A percentile compares a stretch with the other conserved stretches of the same genome.
Evolutionary conservation across 1,139 yeast genomes (phyloP).

Genomic region (Wickerhamiella infanticola): DNA sequence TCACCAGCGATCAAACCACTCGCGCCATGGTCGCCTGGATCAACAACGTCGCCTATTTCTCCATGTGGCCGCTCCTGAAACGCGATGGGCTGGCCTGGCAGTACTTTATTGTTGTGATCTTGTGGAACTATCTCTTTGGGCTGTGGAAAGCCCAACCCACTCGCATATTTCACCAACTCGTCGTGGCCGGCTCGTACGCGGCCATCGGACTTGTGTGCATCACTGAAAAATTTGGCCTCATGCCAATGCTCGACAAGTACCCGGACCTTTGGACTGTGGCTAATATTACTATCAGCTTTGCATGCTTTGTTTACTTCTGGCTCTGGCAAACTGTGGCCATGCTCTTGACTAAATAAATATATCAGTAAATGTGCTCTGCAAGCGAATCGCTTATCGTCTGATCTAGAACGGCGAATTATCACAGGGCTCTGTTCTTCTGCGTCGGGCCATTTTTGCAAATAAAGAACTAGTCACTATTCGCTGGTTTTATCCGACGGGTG

Average conservation of each 20-base stretch:
- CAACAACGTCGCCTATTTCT: slow-evolving; percentile 67
- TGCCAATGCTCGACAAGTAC: slow-evolving; percentile 25
- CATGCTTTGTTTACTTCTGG: slow-evolving; percentile 62
- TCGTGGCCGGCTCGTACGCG: slow-evolving; percentile 45
- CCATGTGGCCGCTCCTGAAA: slow-evolving; percentile 74
- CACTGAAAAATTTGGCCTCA: slow-evolving; percentile 30
- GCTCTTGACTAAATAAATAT: neutral
- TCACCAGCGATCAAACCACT: slow-evolving; percentile 37
- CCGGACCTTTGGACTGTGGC: slow-evolving; percentile 82
- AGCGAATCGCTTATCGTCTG: neutral
- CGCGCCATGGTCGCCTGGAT: slow-evolving; percentile 75
- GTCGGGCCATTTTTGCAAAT: slow-evolving; percentile 23
- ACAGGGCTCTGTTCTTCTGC: slow-evolving; percentile 17
- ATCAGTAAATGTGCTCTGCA: neutral
- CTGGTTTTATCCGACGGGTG: slow-evolving; percentile 2
- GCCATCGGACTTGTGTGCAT: slow-evolving; percentile 38
- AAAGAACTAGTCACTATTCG: slow-evolving; percentile 1
- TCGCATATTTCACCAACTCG: slow-evolving; percentile 37
- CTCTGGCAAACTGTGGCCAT: slow-evolving; percentile 50
- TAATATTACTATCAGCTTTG: slow-evolving; percentile 60
- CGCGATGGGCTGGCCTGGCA: slow-evolving; percentile 64
- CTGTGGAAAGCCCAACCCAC: slow-evolving; percentile 25
- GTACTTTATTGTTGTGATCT: slow-evolving; percentile 40
- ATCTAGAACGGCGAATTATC: neutral
- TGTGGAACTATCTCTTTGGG: slow-evolving; percentile 72